Base-by-base conservation (phyloP, 2,329 filamentous ascomycete species). In the Cylindrodendrum hubeiense region DNA sequence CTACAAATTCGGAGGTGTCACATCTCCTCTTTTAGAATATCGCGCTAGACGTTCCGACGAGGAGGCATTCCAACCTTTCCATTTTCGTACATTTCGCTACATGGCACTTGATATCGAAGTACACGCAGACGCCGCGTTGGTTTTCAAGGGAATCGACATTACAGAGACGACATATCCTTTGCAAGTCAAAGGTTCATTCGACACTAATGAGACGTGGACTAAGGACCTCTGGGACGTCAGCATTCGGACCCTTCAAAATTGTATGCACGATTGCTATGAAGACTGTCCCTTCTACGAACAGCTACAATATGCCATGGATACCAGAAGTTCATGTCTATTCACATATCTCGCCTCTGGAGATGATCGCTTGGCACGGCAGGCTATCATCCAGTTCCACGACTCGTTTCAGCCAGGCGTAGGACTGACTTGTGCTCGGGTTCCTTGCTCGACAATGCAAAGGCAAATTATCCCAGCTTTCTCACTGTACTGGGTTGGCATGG, bases 401-500 rank as follows among this genome's bases (percentile, higher is more conserved):
- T 71, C 72, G 2, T 63, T 66, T 15, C 51, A 52, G 22, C 22
- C 67, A 41, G 22, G 34, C 28, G 69, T 72, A 37, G 79, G 78
- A 1, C 71, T 80, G 4, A 76, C 76, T n/a, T 76, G 78, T 5
- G 72, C 75, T 30, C 79, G 79, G 2, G 77, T 76, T 0, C 78
- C 78, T 47, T 66, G 71, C 71, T 70, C 3, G n/a, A n/a, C n/a
- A n/a, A n/a, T n/a, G n/a, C n/a, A n/a, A n/a, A n/a, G n/a, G n/a
- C 77, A 79, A 47, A 69, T 79, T 47, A 80, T 80, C 43, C 74
- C 77, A 24, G 69, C 71, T 15, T 81, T 80, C 54, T 76, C 78
- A 1, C 73, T 80, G 1, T 80, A 74, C 68, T 80, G 78, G 78
- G 71, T 79, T 15, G 66, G 74, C 22, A 74, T 74, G 55, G 64